These are phyloP conservation scores for Chernovozyma aurita DNA, from an alignment of 1,139 yeast genomes.

Conservation along the genomic window DNA sequence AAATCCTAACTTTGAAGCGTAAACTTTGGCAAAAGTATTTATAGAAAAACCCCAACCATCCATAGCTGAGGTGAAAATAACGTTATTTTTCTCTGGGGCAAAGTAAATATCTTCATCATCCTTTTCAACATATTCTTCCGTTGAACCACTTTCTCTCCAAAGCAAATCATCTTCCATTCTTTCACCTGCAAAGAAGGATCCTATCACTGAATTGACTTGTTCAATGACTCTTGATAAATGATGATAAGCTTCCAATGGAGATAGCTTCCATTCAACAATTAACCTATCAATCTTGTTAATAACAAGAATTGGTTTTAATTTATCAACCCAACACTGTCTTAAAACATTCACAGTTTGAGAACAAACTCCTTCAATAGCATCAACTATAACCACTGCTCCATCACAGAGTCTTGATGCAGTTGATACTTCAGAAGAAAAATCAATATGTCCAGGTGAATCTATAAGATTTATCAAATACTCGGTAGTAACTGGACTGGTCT, in stretches of 20 bases:
- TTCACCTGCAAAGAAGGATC: conserved; percentile 90
- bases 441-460: conserved; percentile 98
- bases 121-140: conserved; percentile 63
- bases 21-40: conserved; percentile 82
- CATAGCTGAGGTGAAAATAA: conserved; percentile 87
- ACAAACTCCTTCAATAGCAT: conserved; percentile 97
- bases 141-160: conserved; percentile 67
- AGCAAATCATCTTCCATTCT: conserved; percentile 84
- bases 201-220: conserved; percentile 92
- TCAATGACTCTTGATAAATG: conserved; percentile 79
- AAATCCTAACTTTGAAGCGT: conserved; percentile 81
- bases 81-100: conserved; percentile 86
- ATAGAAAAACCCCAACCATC: conserved; percentile 98
- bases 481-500: conserved; percentile 34
- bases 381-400: conserved; percentile 92
- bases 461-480: conserved; percentile 88
- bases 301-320: conserved; percentile 84
- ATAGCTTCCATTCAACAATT: conserved; percentile 72
- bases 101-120: conserved; percentile 86
- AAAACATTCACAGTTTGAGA: conserved; percentile 94
- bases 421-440: conserved; percentile 92
- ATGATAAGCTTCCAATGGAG: conserved; percentile 80
- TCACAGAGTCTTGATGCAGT: conserved; percentile 95
- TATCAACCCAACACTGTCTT: conserved; percentile 94
- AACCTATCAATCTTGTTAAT: conserved; percentile 89